Percentiles rank a stretch among this genome's conserved stretches.
phyloP scores from a whole-genome alignment of 768 basidiomycete genomes.

The Pilatotrama ljubarskyi region DNA sequence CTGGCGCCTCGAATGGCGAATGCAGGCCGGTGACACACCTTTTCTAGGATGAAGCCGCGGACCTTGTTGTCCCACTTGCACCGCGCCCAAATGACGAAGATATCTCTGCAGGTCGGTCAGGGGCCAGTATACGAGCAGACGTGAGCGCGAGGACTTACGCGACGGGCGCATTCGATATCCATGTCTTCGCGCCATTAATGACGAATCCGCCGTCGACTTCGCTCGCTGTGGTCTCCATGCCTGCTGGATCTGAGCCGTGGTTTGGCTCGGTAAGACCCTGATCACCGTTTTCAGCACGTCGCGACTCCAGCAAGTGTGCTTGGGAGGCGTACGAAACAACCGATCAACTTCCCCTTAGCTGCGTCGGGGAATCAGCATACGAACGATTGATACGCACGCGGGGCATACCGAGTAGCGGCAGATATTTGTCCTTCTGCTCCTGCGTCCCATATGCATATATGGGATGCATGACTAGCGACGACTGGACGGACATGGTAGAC shows the following conservation, averaged over 20 bases:
- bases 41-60: slow-evolving; percentile 88
- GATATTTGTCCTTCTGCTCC: slow-evolving; percentile 86
- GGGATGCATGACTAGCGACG: slow-evolving; percentile 95
- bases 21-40: slow-evolving; percentile 46
- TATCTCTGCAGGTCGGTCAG: slow-evolving; percentile 50
- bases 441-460: slow-evolving; percentile 88
- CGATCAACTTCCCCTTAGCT: slow-evolving; percentile 86
- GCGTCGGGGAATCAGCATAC: neutral
- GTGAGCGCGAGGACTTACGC: slow-evolving; percentile 51
- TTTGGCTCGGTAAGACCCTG: slow-evolving; percentile 96
- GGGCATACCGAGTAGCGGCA: slow-evolving; percentile 73
- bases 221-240: slow-evolving; percentile 93
- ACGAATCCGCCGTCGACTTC: slow-evolving; percentile 85
- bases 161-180: slow-evolving; percentile 94
- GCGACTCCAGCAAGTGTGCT: neutral
- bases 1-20: neutral
- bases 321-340: slow-evolving; percentile 79
- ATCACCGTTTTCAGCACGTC: neutral
- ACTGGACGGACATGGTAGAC: slow-evolving; percentile 93
- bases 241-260: slow-evolving; percentile 94
- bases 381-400: neutral
- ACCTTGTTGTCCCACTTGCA: slow-evolving; percentile 94
- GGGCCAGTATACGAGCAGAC: neutral
- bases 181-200: slow-evolving; percentile 91
- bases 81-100: slow-evolving; percentile 92